Percentiles rank a stretch among this genome's conserved stretches.
Conservation (phyloP, 805 yeast species). For the Kuraishia cidri region DNA sequence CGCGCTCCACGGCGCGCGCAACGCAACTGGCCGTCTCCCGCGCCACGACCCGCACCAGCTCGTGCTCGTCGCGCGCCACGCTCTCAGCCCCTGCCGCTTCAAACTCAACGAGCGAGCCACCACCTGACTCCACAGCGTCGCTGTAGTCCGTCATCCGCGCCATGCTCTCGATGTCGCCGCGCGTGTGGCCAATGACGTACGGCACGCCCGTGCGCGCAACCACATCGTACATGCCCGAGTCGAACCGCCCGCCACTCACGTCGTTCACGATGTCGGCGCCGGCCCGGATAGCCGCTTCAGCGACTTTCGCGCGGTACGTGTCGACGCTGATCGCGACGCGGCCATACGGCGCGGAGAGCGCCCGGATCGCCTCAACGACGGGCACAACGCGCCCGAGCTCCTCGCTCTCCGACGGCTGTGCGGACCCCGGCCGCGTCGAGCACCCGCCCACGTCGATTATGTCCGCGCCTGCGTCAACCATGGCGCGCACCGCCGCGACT, state of each 20-base stretch:
- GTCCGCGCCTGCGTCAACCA: slow-evolving; percentile 54
- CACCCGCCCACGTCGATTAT: slow-evolving; percentile 93
- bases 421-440: slow-evolving; percentile 83
- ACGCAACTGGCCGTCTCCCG: slow-evolving; percentile 56
- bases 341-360: slow-evolving; percentile 12
- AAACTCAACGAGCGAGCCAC: slow-evolving; percentile 23
- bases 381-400: slow-evolving; percentile 71
- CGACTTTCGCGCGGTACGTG: slow-evolving; percentile 75
- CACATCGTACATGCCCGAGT: slow-evolving; percentile 54
- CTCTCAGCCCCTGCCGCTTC: slow-evolving; percentile 14
- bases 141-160: slow-evolving; percentile 42
- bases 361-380: slow-evolving; percentile 52
- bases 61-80: slow-evolving; percentile 14
- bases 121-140: slow-evolving; percentile 13
- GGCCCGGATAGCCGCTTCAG: slow-evolving; percentile 50
- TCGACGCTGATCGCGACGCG: slow-evolving; percentile 69
- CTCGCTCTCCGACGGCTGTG: slow-evolving; percentile 48
- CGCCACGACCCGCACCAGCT: slow-evolving; percentile 48
- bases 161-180: slow-evolving; percentile 82
- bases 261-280: slow-evolving; percentile 95
- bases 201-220: slow-evolving; percentile 69
- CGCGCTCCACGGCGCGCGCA: slow-evolving; percentile 43
- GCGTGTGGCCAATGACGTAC: slow-evolving; percentile 72
- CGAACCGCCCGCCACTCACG: slow-evolving; percentile 73
- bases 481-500: slow-evolving; percentile 29